Base-by-base conservation (phyloP, 371 early-diverging fungal genomes). In the Rhizopus arrhizus region DNA sequence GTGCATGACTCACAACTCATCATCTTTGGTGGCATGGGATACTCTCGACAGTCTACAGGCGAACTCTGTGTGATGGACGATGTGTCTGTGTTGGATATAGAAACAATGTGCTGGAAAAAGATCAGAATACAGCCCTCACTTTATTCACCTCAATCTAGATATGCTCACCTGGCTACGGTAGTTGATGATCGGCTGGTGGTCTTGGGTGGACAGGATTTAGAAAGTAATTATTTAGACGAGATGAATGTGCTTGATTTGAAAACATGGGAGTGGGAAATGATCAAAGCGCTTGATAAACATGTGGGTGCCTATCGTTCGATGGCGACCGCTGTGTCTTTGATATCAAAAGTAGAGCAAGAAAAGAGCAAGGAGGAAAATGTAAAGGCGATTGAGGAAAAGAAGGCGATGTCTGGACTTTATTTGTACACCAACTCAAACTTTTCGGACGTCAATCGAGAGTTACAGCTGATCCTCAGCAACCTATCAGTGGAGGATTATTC, bases 401-500 rank as follows among this genome's bases (percentile, higher is more conserved):
- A 11, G 29, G 6, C 8, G 9, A 34, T 22, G 6, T 13, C 12
- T 6, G 22, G 15, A 7, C 69, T 85, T 43, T 85, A 83, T 58
- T 68, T 92, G 11, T 91, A 91, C 68, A 88, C 89, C 62, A 91
- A 92, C 71, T 89, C 89, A 73, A 92, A 90, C 65, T 91, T 91
- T 72, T 81, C 86, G 4, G 82, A 88, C 36, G 89, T 90, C 45
- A 86, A 86, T 65, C 86, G 91, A 33, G 88, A 88, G 55, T 72
- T 91, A 36, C 89, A 89, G 66, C 62, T 86, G 16, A 75, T 91
- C 29, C 77, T 67, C 45, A 73, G 87, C 2, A 50, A 56, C 47
- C 15, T 43, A 1, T n/a, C 11, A 5, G 11, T 15, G 15, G n/a
- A 43, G n/a, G 22, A 22, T 22, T 22, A 22, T 22, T 22, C 22